phyloP scores from a whole-genome alignment of 768 basidiomycete genomes.

The Postia placenta region DNA sequence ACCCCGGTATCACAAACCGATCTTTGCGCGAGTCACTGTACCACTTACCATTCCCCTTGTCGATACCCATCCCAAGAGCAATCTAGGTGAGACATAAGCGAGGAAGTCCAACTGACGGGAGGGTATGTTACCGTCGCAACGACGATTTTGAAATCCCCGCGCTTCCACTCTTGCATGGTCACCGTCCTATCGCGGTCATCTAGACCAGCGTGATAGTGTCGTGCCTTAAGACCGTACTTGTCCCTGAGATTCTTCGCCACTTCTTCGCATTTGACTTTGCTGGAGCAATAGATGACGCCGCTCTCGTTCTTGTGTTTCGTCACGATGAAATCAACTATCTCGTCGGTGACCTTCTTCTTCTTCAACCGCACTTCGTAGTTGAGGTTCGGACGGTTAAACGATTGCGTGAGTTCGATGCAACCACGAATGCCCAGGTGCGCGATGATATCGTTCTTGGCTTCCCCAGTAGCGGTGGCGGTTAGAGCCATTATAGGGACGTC shows the following conservation, averaged over 20 bases:
- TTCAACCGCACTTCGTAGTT: conserved; percentile 62
- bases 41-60: conserved; percentile 67
- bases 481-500: conserved; percentile 90
- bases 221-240: conserved; percentile 51
- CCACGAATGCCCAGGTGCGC: conserved; percentile 54
- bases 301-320: conserved; percentile 48
- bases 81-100: too few relatives aligned
- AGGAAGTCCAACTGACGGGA: neutral
- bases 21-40: too few relatives aligned
- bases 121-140: conserved; percentile 87
- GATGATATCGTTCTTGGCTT: conserved; percentile 76
- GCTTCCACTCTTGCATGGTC: conserved; percentile 70
- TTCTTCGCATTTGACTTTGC: conserved; percentile 71
- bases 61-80: conserved; percentile 97
- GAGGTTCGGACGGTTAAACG: conserved; percentile 93
- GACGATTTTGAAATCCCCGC: conserved; percentile 67
- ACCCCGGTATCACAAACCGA: too few relatives aligned
- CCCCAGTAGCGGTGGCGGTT: conserved; percentile 87
- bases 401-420: conserved; percentile 63
- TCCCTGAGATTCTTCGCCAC: conserved; percentile 64
- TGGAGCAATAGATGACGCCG: conserved; percentile 83
- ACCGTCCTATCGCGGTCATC: conserved; percentile 49
- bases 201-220: conserved; percentile 87
- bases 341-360: conserved; percentile 44
- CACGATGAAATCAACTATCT: conserved; percentile 68